These are phyloP conservation scores for Tetrahymena malaccensis DNA, from an alignment of 73 alveolate genomes.

Conservation along the genomic window DNA sequence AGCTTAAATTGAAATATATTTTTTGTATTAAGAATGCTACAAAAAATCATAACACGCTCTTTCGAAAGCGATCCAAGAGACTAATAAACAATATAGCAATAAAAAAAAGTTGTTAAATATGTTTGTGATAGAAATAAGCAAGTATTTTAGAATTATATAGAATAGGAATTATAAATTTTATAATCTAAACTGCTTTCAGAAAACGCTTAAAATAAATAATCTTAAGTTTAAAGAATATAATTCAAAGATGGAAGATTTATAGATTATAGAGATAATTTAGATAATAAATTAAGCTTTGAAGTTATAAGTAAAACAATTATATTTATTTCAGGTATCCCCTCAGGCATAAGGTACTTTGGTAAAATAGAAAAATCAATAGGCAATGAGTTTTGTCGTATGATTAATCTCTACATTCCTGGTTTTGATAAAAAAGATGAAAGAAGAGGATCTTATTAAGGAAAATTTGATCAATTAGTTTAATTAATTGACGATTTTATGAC, in stretches of 20 bases:
- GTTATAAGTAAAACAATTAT: neutral
- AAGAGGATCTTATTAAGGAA: neutral
- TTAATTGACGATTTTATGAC: neutral
- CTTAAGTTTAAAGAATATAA: neutral
- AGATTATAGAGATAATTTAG: neutral
- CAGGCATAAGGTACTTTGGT: neutral
- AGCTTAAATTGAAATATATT: no score
- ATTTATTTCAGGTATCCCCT: neutral
- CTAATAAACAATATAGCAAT: neutral
- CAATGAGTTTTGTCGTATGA: neutral
- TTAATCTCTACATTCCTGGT: neutral
- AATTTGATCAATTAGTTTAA: neutral
- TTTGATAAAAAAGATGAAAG: neutral
- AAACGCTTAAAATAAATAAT: no score
- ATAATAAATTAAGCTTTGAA: neutral
- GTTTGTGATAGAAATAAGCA: neutral
- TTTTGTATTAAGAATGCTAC: neutral
- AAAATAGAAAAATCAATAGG: neutral
- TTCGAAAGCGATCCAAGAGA: neutral
- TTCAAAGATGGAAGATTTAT: neutral
- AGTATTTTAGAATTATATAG: neutral
- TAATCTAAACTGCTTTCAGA: neutral
- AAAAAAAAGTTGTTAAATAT: neutral
- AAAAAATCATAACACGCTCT: neutral
- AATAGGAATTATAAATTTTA: neutral